Percentiles rank a stretch among this genome's conserved stretches.
These are phyloP conservation scores for Schizosaccharomyces versatilis DNA, from an alignment of 1,139 yeast species.

Conservation along the genomic window DNA sequence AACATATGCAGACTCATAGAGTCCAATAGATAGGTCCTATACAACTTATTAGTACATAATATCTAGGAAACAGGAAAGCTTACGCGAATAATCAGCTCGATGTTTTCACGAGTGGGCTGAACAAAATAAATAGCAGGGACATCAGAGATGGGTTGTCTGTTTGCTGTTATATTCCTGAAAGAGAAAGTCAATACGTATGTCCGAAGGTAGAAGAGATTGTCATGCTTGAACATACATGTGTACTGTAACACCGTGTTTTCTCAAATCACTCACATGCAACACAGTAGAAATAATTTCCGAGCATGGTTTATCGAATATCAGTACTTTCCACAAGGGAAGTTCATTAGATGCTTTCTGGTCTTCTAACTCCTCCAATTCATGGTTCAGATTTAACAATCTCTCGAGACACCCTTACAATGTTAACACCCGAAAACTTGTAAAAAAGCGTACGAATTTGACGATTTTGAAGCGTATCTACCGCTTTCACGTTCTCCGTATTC, in stretches of 20 bases:
- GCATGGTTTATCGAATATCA: constrained; percentile 59
- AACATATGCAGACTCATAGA: constrained; percentile 57
- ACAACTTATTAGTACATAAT: not conserved
- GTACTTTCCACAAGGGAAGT: constrained; percentile 78
- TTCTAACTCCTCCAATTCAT: constrained; percentile 14
- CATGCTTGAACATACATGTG: constrained; percentile 27
- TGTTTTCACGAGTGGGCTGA: constrained; percentile 63
- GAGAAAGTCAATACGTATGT: not conserved
- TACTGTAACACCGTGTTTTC: constrained; percentile 59
- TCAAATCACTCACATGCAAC: constrained; percentile 65
- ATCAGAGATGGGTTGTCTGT: constrained; percentile 63
- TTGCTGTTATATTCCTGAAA: constrained; percentile 20
- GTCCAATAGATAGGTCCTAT: constrained; percentile 45
- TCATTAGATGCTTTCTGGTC: constrained; percentile 21
- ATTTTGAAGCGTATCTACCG: too few relatives aligned
- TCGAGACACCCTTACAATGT: not conserved
- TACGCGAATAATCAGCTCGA: constrained; percentile 32
- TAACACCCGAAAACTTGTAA: too few relatives aligned
- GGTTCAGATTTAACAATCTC: not conserved
- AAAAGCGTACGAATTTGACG: too few relatives aligned
- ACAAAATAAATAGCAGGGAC: constrained; percentile 87
- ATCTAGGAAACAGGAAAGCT: not conserved
- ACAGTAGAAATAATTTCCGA: constrained; percentile 76
- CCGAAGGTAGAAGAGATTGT: not conserved
- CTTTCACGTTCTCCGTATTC: too few relatives aligned